A percentile compares a stretch with the other conserved stretches of the same genome.
Evolutionary conservation across 805 yeast species (phyloP).

Genomic region (Phaffomyces opuntiae): DNA sequence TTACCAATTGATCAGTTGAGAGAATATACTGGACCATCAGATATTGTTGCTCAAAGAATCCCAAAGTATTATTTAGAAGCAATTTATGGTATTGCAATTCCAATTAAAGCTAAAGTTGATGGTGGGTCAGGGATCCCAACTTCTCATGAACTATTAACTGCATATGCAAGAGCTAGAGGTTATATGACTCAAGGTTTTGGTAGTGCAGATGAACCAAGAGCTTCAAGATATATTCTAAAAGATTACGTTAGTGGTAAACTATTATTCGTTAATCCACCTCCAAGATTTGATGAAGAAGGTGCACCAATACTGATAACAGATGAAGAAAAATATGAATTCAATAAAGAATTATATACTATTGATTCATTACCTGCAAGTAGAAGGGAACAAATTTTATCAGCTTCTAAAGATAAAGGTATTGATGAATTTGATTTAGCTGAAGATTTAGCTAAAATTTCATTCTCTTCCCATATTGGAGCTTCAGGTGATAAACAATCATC

Average conservation of each 20-base stretch:
- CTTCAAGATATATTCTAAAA: constrained; percentile 84
- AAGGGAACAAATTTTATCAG: constrained; percentile 59
- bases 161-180: constrained; percentile 96
- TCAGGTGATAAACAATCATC: constrained; percentile 38
- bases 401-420: constrained; percentile 52
- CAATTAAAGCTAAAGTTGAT: constrained; percentile 65
- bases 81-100: constrained; percentile 85
- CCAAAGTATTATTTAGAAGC: constrained; percentile 90
- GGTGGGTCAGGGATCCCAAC: constrained; percentile 90
- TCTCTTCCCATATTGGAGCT: constrained; percentile 67
- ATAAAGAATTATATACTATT: constrained; percentile 65
- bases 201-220: constrained; percentile 92
- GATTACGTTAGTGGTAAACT: constrained; percentile 93
- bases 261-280: constrained; percentile 84
- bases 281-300: constrained; percentile 45
- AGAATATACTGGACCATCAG: constrained; percentile 84
- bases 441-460: constrained; percentile 67
- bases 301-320: constrained; percentile 31
- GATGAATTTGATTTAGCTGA: constrained; percentile 56
- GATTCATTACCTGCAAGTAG: constrained; percentile 64
- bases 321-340: constrained; percentile 59
- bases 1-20: constrained; percentile 95
- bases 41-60: constrained; percentile 77
- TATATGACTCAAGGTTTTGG: constrained; percentile 97
- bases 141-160: constrained; percentile 78